Conservation (phyloP, 106 monocot genomes). For the Dendrobium catenatum region DNA sequence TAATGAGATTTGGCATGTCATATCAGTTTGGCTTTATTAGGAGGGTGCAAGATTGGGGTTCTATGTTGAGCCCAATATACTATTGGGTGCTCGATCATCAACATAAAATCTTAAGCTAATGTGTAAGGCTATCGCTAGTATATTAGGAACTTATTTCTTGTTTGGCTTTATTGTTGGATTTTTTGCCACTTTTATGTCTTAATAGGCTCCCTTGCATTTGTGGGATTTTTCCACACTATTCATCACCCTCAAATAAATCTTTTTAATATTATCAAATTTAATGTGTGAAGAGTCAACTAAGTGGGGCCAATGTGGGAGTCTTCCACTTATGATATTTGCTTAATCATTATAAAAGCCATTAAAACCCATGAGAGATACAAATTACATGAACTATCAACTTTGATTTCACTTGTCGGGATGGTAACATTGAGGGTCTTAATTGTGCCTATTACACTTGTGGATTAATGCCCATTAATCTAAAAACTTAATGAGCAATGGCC, state of each 20-base stretch:
- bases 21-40: too few relatives aligned
- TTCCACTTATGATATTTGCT: not conserved
- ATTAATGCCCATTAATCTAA: not conserved
- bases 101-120: too few relatives aligned
- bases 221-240: not conserved
- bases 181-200: not conserved
- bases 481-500: not conserved
- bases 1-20: too few relatives aligned
- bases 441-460: not conserved
- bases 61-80: too few relatives aligned
- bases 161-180: not conserved
- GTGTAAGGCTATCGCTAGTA: not conserved
- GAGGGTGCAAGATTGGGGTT: too few relatives aligned
- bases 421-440: not conserved
- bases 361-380: not conserved
- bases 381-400: not conserved
- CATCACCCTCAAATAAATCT: not conserved
- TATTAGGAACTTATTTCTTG: not conserved
- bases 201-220: not conserved
- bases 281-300: not conserved
- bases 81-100: too few relatives aligned
- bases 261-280: not conserved
- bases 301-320: not conserved
- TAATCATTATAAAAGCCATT: not conserved
- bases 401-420: not conserved